phyloP scores from a whole-genome alignment of 768 basidiomycete genomes.

The Gymnopilus dilepis region DNA sequence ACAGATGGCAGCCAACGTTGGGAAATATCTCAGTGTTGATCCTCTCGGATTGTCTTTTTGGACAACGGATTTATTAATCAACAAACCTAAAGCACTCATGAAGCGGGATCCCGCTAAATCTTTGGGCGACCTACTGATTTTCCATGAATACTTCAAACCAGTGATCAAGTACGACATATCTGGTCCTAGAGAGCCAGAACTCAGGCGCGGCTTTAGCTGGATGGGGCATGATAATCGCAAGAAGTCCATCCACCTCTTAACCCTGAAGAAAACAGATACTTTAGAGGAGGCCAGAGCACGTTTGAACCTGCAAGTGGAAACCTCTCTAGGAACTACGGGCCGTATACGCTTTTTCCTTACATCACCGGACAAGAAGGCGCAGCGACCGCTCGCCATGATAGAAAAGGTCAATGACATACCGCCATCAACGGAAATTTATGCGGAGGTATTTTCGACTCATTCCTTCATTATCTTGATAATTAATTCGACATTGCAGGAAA shows the following conservation, averaged over 20 bases:
- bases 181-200: background rate
- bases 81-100: background rate
- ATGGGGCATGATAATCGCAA: background rate
- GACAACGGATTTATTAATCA: background rate
- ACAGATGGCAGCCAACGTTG: background rate
- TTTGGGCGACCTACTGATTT: background rate
- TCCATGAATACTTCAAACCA: background rate
- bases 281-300: background rate
- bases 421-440: background rate
- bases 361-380: background rate
- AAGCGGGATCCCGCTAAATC: too few species aligned
- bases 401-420: background rate
- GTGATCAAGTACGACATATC: background rate
- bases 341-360: background rate
- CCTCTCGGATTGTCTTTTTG: background rate
- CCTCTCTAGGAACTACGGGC: background rate
- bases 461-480: background rate
- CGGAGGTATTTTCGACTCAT: background rate
- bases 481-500: background rate
- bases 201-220: background rate
- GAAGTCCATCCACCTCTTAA: background rate
- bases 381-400: background rate
- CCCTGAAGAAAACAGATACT: background rate
- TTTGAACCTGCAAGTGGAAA: background rate
- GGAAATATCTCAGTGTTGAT: background rate